Evolutionary conservation across 2,329 filamentous ascomycete genomes (phyloP).

Genomic region (Talaromyces sp.): DNA sequence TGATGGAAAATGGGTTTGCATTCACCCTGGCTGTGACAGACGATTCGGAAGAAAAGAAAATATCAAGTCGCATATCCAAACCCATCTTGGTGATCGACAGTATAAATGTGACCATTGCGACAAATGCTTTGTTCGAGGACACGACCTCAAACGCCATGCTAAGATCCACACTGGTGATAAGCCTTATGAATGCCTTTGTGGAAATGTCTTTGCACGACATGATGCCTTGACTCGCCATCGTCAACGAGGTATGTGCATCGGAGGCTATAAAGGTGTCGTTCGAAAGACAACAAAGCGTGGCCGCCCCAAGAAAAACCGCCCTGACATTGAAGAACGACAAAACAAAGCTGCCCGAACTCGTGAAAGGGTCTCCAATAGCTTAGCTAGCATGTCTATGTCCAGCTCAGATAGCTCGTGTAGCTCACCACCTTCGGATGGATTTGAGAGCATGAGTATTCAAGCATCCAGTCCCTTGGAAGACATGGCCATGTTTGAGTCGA

Average conservation of each 20-base stretch:
- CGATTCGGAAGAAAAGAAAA: constrained; percentile 97
- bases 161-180: constrained; percentile 97
- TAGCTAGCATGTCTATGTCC: constrained; percentile 34
- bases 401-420: constrained; percentile 39
- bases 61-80: constrained; percentile 97
- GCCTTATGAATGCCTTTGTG: constrained; percentile 90
- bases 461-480: constrained; percentile 34
- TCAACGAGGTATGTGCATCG: constrained; percentile 93
- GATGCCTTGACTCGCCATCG: constrained; percentile 92
- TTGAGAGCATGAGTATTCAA: constrained; percentile 40
- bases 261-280: constrained; percentile 79
- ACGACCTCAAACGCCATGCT: constrained; percentile 93
- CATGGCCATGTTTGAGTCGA: constrained; percentile 28
- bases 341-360: constrained; percentile 56
- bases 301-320: constrained; percentile 59
- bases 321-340: constrained; percentile 55
- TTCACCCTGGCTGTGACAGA: constrained; percentile 76
- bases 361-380: constrained; percentile 37
- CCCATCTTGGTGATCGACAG: constrained; percentile 92
- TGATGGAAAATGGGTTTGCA: constrained; percentile 77
- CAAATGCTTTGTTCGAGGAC: constrained; percentile 94
- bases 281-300: constrained; percentile 65
- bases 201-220: constrained; percentile 90
- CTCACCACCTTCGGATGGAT: constrained; percentile 41
- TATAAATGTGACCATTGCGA: constrained; percentile 90